Conservation (phyloP, 73 alveolate species). For the Paramecium primaurelia region DNA sequence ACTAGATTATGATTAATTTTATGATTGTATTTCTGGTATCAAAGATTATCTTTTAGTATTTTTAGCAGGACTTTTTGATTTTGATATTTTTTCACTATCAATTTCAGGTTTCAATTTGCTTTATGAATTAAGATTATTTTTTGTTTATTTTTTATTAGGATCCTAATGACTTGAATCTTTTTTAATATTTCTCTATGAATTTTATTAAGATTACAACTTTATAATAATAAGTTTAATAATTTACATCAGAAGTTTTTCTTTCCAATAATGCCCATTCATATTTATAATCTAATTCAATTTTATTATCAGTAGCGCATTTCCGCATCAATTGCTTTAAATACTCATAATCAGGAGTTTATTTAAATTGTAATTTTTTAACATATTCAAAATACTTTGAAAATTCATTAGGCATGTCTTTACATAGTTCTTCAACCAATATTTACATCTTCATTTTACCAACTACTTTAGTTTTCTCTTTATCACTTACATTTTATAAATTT, state of each 20-base stretch:
- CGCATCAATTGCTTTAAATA: neutral
- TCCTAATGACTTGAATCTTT: neutral
- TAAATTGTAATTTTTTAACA: neutral
- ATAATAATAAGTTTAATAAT: neutral
- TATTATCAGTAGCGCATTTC: neutral
- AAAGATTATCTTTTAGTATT: neutral
- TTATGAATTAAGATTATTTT: neutral
- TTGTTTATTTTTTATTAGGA: neutral
- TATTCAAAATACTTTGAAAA: conserved; percentile 21
- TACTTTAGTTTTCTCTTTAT: conserved; percentile 56
- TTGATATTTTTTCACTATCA: neutral
- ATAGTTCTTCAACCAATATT: neutral
- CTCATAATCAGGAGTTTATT: conserved; percentile 42
- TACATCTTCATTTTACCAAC: conserved; percentile 35
- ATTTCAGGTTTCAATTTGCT: neutral
- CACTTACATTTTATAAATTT: conserved; percentile 59
- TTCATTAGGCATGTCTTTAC: conserved; percentile 50
- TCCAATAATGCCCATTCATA: conserved; percentile 18
- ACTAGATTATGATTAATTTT: neutral
- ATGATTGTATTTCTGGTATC: conserved; percentile 13
- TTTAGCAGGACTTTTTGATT: conserved; percentile 32
- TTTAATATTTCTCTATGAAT: neutral
- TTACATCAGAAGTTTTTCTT: neutral
- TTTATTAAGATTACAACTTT: neutral
- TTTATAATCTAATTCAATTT: neutral